A percentile compares a stretch with the other conserved stretches of the same genome.
Conservation (phyloP, 2,329 filamentous ascomycete species). For the Paraconiothyrium brasiliense region DNA sequence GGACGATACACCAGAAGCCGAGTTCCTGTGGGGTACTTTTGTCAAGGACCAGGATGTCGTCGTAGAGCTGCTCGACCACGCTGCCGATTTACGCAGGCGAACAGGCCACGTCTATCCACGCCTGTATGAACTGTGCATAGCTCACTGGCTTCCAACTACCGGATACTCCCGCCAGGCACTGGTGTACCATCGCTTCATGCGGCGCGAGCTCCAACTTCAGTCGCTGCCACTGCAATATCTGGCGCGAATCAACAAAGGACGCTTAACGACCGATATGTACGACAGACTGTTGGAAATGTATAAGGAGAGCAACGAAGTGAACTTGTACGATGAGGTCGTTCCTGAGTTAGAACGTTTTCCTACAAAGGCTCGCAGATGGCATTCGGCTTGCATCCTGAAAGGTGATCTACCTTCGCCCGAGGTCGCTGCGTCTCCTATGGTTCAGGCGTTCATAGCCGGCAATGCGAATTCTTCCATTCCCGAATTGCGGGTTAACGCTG, state of each 20-base stretch:
- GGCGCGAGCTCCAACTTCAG: conserved; percentile 34
- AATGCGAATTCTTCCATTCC: conserved; percentile 23
- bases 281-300: conserved; percentile 51
- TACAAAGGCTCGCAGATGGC: conserved; percentile 49
- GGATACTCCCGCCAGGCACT: conserved; percentile 27
- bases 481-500: conserved; percentile 18
- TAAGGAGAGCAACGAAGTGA: conserved; percentile 41
- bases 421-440: conserved; percentile 39
- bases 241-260: conserved; percentile 19
- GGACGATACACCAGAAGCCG: conserved; percentile 47
- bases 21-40: conserved; percentile 58
- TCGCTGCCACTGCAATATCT: conserved; percentile 37
- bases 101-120: conserved; percentile 46
- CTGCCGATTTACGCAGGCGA: conserved; percentile 50
- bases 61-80: conserved; percentile 52
- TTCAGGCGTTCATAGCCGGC: conserved; percentile 42
- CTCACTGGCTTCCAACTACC: conserved; percentile 44
- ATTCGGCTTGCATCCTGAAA: conserved; percentile 48
- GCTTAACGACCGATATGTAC: conserved; percentile 29
- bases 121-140: conserved; percentile 58
- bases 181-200: conserved; percentile 37
- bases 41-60: conserved; percentile 50
- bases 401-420: conserved; percentile 50
- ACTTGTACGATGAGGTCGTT: conserved; percentile 56
- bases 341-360: conserved; percentile 37